Base-by-base conservation (phyloP, 2,329 filamentous ascomycete genomes). In the Fusarium abutilonis region DNA sequence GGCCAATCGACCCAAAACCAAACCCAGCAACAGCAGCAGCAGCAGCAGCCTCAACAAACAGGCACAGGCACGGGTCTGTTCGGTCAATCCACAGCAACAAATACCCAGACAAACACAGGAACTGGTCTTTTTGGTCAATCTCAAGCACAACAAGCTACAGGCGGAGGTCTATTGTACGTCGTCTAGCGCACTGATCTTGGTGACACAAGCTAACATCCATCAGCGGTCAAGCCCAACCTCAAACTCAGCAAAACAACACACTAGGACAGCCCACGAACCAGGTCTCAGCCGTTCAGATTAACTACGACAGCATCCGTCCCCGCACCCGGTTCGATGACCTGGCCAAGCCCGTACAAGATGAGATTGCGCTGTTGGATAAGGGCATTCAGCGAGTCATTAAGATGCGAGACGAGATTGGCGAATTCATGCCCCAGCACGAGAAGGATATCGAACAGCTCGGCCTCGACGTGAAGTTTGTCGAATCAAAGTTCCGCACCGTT, bases 241-340 rank as follows among this genome's bases (percentile, higher is more conserved):
- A 72, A 47, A 56, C 61, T 28, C 72, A 72, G 49, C 70, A 70
- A 43, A 68, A 55, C 42, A 41, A 47, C 14, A 58, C 63, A 15
- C 51, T 71, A 38, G 55, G 65, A 9, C 73, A 73, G 46, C 75
- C 79, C 9, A 79, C 60, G 71, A 83, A 81, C 46, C 82, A 84
- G 63, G 82, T 88, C 14, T 87, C 89, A 1, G 91, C 90, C 15
- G 89, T 92, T 15, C 89, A 90, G 70, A 90, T 96, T 69, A 91
- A 95, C 75, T 78, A 91, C 48, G 86, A 86, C 68, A 91, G 91
- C 72, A 81, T 98, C 58, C 87, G 92, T 48, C 89, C 90, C 14
- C 96, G 93, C 0, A 97, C 93, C 4, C 91, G 95, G 60, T 97
- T 95, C 80, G 92, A 93, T 73, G 94, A 97, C 75, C 88, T 97